Evolutionary conservation across 2,329 filamentous ascomycete species (phyloP).

Genomic region (Diaporthe eres): DNA sequence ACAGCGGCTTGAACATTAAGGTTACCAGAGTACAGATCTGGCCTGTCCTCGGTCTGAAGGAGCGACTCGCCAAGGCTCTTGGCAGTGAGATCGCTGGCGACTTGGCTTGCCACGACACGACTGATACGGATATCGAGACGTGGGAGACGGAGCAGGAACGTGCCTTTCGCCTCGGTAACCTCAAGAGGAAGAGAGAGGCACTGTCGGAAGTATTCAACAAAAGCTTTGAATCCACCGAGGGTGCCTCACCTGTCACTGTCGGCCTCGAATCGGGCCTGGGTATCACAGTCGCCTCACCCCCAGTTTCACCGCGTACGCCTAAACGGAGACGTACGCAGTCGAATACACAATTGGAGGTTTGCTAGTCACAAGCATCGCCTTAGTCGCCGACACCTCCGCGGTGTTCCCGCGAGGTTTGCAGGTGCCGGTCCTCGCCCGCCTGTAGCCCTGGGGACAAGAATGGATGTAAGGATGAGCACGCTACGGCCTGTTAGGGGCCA

Average conservation of each 20-base stretch:
- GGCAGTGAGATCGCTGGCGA: slow-evolving; percentile 65
- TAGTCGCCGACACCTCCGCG: slow-evolving; percentile 1
- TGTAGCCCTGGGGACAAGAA: neutral
- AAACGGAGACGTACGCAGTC: slow-evolving; percentile 51
- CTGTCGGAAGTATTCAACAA: slow-evolving; percentile 56
- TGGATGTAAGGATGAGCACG: neutral
- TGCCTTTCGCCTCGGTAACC: slow-evolving; percentile 37
- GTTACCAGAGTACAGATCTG: slow-evolving; percentile 66
- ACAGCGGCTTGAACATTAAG: slow-evolving; percentile 59
- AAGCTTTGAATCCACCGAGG: slow-evolving; percentile 55
- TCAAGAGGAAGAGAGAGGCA: slow-evolving; percentile 54
- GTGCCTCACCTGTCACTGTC: slow-evolving; percentile 36
- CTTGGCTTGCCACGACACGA: slow-evolving; percentile 46
- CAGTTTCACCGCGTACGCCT: slow-evolving; percentile 49
- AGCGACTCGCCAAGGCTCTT: slow-evolving; percentile 67
- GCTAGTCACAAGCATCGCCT: slow-evolving; percentile 43
- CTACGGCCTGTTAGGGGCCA: no score
- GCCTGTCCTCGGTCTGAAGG: slow-evolving; percentile 68
- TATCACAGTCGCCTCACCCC: slow-evolving; percentile 43
- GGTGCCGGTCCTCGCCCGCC: neutral
- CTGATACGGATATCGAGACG: slow-evolving; percentile 57
- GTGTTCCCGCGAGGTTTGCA: slow-evolving; percentile 7
- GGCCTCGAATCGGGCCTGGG: slow-evolving; percentile 25
- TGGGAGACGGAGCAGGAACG: slow-evolving; percentile 57
- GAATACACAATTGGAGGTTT: slow-evolving; percentile 48